Evolutionary conservation across 2,329 filamentous ascomycete genomes (phyloP).

Genomic region (Cryoendolithus antarcticus): DNA sequence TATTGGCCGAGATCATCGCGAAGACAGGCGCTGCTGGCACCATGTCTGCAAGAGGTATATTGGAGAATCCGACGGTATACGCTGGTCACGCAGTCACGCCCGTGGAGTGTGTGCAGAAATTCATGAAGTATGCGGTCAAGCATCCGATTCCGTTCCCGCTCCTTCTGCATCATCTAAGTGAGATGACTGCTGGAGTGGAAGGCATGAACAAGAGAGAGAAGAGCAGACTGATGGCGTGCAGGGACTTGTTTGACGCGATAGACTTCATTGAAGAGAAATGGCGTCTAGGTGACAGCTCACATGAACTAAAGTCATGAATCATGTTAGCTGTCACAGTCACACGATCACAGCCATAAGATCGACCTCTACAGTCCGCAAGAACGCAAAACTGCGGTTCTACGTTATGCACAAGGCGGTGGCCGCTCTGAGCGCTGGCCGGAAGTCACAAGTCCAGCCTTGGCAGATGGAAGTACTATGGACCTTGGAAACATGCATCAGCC

Average conservation of each 20-base stretch:
- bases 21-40: slow-evolving; percentile 36
- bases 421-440: no score
- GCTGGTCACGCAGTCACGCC: slow-evolving; percentile 45
- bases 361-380: no score
- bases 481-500: no score
- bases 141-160: slow-evolving; percentile 51
- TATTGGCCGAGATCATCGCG: slow-evolving; percentile 21
- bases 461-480: no score
- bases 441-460: no score
- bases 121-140: slow-evolving; percentile 46
- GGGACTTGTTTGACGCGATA: slow-evolving; percentile 22
- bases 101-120: slow-evolving; percentile 50
- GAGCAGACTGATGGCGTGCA: slow-evolving; percentile 17
- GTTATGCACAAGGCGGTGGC: no score
- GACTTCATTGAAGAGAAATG: slow-evolving; percentile 22
- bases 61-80: slow-evolving; percentile 57
- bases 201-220: slow-evolving; percentile 37
- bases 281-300: slow-evolving; percentile 8
- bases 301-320: no score
- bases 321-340: no score
- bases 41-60: slow-evolving; percentile 57
- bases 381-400: no score
- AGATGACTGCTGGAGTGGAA: slow-evolving; percentile 50
- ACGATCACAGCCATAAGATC: no score
- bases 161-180: slow-evolving; percentile 51